Evolutionary conservation across 1,284 basidiomycete genomes (phyloP), one percentile per base, ranked within the genome.

Genomic region (Irpex sp.): DNA sequence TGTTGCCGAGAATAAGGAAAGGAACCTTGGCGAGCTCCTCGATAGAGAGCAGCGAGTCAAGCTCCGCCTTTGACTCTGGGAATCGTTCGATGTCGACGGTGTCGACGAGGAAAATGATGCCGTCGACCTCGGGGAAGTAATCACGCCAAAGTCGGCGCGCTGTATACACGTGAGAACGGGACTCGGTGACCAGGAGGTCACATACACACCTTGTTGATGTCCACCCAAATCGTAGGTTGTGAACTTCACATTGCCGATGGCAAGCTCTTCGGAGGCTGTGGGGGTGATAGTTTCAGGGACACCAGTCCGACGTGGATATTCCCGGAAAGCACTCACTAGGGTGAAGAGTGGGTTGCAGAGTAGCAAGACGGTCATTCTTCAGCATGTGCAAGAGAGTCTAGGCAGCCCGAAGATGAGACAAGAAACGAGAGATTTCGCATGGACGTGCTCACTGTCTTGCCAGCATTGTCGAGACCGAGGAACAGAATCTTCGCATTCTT

Each of bases 401-500:
- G n/a, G 31, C 48, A 17, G 13, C 21, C 36, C 17, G 56, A 15
- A 40, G 52, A 13, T 61, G 44, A 8, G 37, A 8, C 17, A 51
- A 37, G 34, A 59, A n/a, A 19, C 26, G 4, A 57, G 37, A 31
- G 8, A 13, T 37, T 15, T 56, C 37, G 59, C 11, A 31, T 15
- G 7, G 57, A 21, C 19, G 6, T 7, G 62, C 75, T 66, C 70
- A 98, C 97, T 67, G 97, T 99, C 87, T 99, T 99, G 74, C 97
- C 97, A 63, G 97, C 97, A 82, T 98, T 98, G 77, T 98, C 97
- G 61, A 99, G 87, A 72, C 97, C 97, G 62, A 98, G 87, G 88
- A 99, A 99, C 69, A 99, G 87, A 77, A 99, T 98, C 87, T 99
- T 99, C 70, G 97, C 97, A 75, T 97, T 98, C 89, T 98, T 98